These are phyloP conservation scores for Pholiota microspora DNA, from an alignment of 768 basidiomycete genomes.

Conservation along the genomic window DNA sequence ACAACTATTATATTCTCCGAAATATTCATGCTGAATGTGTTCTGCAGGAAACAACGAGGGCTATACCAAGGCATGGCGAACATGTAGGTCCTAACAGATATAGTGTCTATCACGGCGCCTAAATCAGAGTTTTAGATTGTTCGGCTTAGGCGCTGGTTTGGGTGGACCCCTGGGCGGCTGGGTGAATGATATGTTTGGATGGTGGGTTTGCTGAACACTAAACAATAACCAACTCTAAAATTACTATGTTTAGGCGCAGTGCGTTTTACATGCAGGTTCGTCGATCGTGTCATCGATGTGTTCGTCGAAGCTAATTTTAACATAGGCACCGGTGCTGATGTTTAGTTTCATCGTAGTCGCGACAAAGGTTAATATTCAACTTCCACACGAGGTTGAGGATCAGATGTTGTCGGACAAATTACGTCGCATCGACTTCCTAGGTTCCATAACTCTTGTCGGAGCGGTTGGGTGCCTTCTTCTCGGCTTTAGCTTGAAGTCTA, in stretches of 20 bases:
- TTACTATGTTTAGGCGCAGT: constrained; percentile 54
- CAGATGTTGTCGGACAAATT: constrained; percentile 63
- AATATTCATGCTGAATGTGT: constrained; percentile 6
- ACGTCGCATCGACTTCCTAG: constrained; percentile 80
- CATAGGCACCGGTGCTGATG: constrained; percentile 72
- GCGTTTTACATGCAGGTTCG: constrained; percentile 86
- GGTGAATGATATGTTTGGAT: constrained; percentile 83
- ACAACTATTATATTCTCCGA: constrained; percentile 1
- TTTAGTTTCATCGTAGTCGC: constrained; percentile 70
- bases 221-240: constrained; percentile 8
- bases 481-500: constrained; percentile 73
- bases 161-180: constrained; percentile 83
- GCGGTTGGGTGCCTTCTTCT: constrained; percentile 70
- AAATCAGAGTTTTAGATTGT: constrained; percentile 48
- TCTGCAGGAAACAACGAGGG: constrained; percentile 73
- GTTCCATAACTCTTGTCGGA: constrained; percentile 76
- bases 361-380: constrained; percentile 73
- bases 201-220: constrained; percentile 47
- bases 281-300: constrained; percentile 13
- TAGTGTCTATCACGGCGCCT: background rate
- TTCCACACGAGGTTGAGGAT: constrained; percentile 65
- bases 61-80: constrained; percentile 92
- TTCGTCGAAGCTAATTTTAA: constrained; percentile 12
- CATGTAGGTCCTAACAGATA: constrained; percentile 51
- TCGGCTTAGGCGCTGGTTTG: constrained; percentile 78